Percentiles rank a stretch among this genome's conserved stretches.
phyloP scores from a whole-genome alignment of 1,284 basidiomycete genomes.

The Leccinum holopus region DNA sequence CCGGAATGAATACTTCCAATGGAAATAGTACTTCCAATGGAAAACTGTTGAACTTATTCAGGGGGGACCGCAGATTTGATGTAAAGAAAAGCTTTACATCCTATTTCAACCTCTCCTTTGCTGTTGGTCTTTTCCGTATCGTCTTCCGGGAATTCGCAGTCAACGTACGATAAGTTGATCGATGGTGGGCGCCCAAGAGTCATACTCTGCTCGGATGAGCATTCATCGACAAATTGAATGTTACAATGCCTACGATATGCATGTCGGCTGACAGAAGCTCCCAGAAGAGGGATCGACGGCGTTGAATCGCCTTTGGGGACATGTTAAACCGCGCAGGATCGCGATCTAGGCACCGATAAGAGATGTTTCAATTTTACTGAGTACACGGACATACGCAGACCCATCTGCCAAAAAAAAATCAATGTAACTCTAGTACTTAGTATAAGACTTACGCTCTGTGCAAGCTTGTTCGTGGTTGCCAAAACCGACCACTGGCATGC shows the following conservation, averaged over 20 bases:
- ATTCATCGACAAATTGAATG: background rate
- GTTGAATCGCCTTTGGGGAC: slow-evolving; percentile 51
- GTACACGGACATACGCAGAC: slow-evolving; percentile 46
- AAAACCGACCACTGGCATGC: slow-evolving; percentile 50
- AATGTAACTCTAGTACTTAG: slow-evolving; percentile 7
- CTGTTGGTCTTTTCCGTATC: slow-evolving; percentile 47
- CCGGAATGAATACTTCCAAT: slow-evolving; percentile 47
- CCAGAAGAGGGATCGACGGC: slow-evolving; percentile 58
- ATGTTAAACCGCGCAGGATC: slow-evolving; percentile 60
- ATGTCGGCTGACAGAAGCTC: slow-evolving; percentile 52
- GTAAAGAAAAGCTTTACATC: slow-evolving; percentile 41
- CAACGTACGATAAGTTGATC: slow-evolving; percentile 54
- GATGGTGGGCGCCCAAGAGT: slow-evolving; percentile 55
- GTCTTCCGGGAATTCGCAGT: slow-evolving; percentile 56
- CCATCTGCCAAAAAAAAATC: slow-evolving; percentile 40
- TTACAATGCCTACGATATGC: slow-evolving; percentile 41
- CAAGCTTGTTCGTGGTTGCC: slow-evolving; percentile 53
- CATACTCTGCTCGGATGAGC: slow-evolving; percentile 41
- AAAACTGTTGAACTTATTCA: slow-evolving; percentile 30
- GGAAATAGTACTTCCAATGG: slow-evolving; percentile 35
- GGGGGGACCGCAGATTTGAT: background rate
- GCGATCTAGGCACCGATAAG: slow-evolving; percentile 45
- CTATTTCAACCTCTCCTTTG: slow-evolving; percentile 45
- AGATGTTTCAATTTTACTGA: background rate
- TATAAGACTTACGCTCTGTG: slow-evolving; percentile 51